A percentile compares a stretch with the other conserved stretches of the same genome.
These are phyloP conservation scores for Onygena corvina DNA, from an alignment of 2,329 filamentous ascomycete genomes.

Conservation along the genomic window DNA sequence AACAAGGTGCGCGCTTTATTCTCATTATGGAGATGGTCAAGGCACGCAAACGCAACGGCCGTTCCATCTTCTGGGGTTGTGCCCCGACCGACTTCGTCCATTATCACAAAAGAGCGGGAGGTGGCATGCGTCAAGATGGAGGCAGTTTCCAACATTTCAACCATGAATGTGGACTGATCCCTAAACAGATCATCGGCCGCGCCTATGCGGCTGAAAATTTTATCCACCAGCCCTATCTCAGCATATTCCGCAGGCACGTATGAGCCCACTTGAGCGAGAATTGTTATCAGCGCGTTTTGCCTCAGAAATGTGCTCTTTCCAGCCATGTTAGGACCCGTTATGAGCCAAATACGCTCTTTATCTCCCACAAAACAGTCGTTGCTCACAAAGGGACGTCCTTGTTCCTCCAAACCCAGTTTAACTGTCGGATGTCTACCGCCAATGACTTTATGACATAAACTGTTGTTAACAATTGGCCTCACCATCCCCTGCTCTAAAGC, in stretches of 20 bases:
- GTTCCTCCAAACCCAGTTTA: conserved; percentile 64
- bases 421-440: conserved; percentile 88
- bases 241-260: conserved; percentile 85
- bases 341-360: conserved; percentile 55
- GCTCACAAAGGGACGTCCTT: conserved; percentile 67
- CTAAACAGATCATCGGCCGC: conserved; percentile 90
- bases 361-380: conserved; percentile 82
- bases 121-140: conserved; percentile 80
- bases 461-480: conserved; percentile 58
- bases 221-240: conserved; percentile 82
- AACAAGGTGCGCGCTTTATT: conserved; percentile 76
- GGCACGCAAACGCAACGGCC: conserved; percentile 76
- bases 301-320: conserved; percentile 93
- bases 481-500: conserved; percentile 62
- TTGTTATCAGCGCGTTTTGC: conserved; percentile 87
- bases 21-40: conserved; percentile 67
- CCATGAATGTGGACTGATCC: conserved; percentile 97
- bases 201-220: conserved; percentile 84
- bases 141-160: conserved; percentile 96
- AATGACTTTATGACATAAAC: conserved; percentile 59
- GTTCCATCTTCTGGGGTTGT: conserved; percentile 88
- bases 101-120: conserved; percentile 76
- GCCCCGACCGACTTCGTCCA: conserved; percentile 94
- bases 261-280: conserved; percentile 82
- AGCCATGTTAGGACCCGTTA: conserved; percentile 90